A percentile compares a stretch with the other conserved stretches of the same genome.
These are phyloP conservation scores for Acanthamoeba sp. DNA, from an alignment of 208 protist genomes.

Conservation along the genomic window DNA sequence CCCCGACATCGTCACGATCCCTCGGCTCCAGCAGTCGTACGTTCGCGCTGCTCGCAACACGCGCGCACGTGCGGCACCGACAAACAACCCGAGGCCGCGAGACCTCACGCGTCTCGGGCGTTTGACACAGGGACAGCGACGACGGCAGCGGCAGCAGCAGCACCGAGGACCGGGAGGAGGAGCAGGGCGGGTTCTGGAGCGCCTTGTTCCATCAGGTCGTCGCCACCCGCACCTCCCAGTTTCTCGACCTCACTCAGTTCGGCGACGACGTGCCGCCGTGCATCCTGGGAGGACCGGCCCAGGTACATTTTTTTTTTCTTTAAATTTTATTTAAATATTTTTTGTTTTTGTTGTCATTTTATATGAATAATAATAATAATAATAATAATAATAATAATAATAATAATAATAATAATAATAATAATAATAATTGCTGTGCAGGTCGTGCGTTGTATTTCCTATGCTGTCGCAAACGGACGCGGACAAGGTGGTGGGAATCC, in stretches of 20 bases:
- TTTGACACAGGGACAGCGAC: not conserved
- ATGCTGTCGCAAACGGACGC: conserved; percentile 1
- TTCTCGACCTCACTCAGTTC: conserved; percentile 40
- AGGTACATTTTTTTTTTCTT: not conserved
- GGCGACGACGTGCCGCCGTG: conserved; percentile 18
- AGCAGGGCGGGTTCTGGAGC: conserved; percentile 52
- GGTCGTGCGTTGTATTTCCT: conserved; percentile 27
- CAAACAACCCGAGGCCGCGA: too few relatives aligned
- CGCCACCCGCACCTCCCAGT: not conserved
- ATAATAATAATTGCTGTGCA: too few relatives aligned
- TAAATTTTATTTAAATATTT: too few relatives aligned
- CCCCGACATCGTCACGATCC: conserved; percentile 20
- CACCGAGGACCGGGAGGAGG: not conserved
- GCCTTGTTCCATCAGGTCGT: not conserved
- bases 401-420: too few relatives aligned
- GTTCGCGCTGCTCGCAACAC: not conserved
- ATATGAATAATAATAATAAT: too few relatives aligned
- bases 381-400: too few relatives aligned
- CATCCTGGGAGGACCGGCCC: conserved; percentile 1
- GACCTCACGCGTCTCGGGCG: not conserved
- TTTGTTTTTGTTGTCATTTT: too few relatives aligned
- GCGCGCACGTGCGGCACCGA: not conserved
- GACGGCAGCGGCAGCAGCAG: not conserved
- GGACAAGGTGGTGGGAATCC: conserved; percentile 50
- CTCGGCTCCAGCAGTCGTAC: not conserved